Base-by-base conservation (phyloP, 2,329 filamentous ascomycete species). In the Microcyclosporella mali region DNA sequence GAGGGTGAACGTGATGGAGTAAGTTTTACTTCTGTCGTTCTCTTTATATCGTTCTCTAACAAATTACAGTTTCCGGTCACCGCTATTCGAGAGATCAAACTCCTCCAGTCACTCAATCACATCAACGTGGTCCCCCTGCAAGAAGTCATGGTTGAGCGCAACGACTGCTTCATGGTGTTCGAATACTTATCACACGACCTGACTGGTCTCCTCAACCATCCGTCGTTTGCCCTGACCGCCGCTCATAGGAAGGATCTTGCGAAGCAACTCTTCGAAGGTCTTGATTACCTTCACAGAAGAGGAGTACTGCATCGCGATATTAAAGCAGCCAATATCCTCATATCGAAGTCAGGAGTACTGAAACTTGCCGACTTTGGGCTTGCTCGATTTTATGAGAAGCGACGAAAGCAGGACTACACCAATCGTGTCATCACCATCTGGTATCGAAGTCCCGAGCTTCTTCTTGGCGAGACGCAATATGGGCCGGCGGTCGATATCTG, bases 81-180 rank as follows among this genome's bases (percentile, higher is more conserved):
- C 0, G 88, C 88, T 0, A 85, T 94, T 18, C 81, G 88, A 47
- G 88, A 95, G 64, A 89, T 95, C 70, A 94, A 94, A 63, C 72
- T 95, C 17, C 73, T 95, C n/a, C 88, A 94, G 60, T 89, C 85
- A 3, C 73, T 94, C 16, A 82, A 83, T 50, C 87, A 94, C 57
- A 70, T 74, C 46, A 94, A 94, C 57, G 82, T 95, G 38, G 87
- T 95, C 44, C 81, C 82, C 31, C 70, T 95, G 14, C 80, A 85
- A 52, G 88, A 95, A 67, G 87, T 94, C 53, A 98, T 98, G 92
- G 92, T 98, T 2, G 92, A 98, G 68, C 86, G 84, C 61, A 97
- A 97, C 55, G 89, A 97, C 66, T 98, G 92, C 65, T 98, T 94
- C 67, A 98, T 98, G 92, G 92, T 98, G 2, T 98, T 98, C 53